phyloP scores from a whole-genome alignment of 768 basidiomycete species.

The Piloderma croceum region DNA sequence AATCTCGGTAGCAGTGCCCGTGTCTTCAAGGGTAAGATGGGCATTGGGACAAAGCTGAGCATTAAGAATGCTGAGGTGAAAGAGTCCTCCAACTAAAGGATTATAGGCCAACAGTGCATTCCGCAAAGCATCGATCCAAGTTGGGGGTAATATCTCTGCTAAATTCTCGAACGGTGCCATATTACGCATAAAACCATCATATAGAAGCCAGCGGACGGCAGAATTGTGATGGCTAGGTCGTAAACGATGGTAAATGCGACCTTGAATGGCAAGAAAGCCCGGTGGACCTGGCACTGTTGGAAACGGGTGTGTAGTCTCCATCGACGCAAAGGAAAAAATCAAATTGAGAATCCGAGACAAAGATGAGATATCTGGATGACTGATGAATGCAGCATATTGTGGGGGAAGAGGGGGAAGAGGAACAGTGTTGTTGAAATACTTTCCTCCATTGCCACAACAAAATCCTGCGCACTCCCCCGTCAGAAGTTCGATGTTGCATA shows the following conservation, averaged over 20 bases:
- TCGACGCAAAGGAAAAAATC: constrained; percentile 27
- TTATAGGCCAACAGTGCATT: constrained; percentile 2
- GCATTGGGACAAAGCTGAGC: constrained; percentile 7
- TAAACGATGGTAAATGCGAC: constrained; percentile 28
- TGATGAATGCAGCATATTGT: constrained; percentile 21
- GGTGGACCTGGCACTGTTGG: constrained; percentile 7
- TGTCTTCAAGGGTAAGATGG: constrained; percentile 18
- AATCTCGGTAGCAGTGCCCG: constrained; percentile 19
- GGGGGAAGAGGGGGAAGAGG: constrained; percentile 17
- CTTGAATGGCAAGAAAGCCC: constrained; percentile 22
- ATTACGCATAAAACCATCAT: constrained; percentile 31
- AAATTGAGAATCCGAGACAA: constrained; percentile 25
- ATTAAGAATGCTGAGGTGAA: constrained; percentile 6
- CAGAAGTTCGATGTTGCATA: constrained; percentile 19
- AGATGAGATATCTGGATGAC: constrained; percentile 21
- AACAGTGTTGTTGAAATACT: constrained; percentile 15
- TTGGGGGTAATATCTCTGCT: constrained; percentile 3
- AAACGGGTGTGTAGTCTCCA: constrained; percentile 23
- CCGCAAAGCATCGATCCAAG: constrained; percentile 13
- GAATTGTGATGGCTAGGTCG: constrained; percentile 22
- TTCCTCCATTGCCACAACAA: constrained; percentile 27
- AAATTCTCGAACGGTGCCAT: neutral
- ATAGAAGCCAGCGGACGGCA: constrained; percentile 28
- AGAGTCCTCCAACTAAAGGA: constrained; percentile 11
- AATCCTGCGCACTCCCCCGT: constrained; percentile 27